Percentiles rank a stretch among this genome's conserved stretches.
Evolutionary conservation across 768 basidiomycete genomes (phyloP).

Genomic region (Tylopilus subfusipes): DNA sequence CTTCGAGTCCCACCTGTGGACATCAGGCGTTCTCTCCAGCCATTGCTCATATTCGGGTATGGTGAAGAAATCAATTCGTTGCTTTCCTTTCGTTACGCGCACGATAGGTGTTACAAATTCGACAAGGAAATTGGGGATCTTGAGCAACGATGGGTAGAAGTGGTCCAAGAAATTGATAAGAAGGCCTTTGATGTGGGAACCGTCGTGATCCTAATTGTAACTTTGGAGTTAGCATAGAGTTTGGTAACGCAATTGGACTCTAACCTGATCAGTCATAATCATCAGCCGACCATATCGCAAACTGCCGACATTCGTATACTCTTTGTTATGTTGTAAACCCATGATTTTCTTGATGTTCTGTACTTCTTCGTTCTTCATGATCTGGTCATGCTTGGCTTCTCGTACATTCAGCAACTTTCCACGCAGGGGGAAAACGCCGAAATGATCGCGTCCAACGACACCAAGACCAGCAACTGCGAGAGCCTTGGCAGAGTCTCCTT

Average conservation of each 20-base stretch:
- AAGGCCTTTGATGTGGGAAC: conserved; percentile 99
- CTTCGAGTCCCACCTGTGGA: conserved; percentile 85
- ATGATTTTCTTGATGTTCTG: conserved; percentile 98
- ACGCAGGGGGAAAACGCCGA: conserved; percentile 95
- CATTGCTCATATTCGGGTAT: conserved; percentile 96
- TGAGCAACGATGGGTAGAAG: conserved; percentile 92
- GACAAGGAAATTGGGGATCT: conserved; percentile 86
- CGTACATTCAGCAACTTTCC: conserved; percentile 97
- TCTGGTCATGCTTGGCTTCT: conserved; percentile 92
- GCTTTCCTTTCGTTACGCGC: conserved; percentile 79
- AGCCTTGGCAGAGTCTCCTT: conserved; percentile 98
- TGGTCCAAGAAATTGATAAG: conserved; percentile 97
- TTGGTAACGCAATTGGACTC: neutral
- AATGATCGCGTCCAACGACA: conserved; percentile 94
- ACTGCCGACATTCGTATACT: conserved; percentile 63
- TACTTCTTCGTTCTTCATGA: conserved; percentile 98
- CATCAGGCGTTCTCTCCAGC: conserved; percentile 72
- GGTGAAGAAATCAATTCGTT: conserved; percentile 88
- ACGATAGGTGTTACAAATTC: conserved; percentile 99
- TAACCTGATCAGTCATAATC: conserved; percentile 99
- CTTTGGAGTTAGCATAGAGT: neutral
- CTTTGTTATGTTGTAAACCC: conserved; percentile 92
- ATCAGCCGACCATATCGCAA: conserved; percentile 93
- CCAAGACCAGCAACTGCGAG: conserved; percentile 92
- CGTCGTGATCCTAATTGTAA: conserved; percentile 88